Conservation (phyloP, 192 early-diverging fungal genomes). For the Coemansia biformis region DNA sequence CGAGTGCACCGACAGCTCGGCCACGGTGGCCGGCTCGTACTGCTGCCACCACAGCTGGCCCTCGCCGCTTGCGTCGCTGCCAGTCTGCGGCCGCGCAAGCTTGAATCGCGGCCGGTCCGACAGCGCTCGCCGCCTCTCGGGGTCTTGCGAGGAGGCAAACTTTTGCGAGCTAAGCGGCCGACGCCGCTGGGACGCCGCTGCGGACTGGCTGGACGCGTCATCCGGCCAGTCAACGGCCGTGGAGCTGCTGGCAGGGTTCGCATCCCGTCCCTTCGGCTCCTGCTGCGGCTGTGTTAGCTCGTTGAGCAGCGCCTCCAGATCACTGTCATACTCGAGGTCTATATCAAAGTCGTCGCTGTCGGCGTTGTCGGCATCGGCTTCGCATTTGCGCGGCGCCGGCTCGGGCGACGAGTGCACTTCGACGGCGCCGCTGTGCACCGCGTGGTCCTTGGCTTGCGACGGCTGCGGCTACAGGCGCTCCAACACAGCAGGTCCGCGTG, state of each 20-base stretch:
- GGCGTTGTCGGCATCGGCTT: no score
- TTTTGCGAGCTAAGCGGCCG: not conserved
- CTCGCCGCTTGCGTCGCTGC: not conserved
- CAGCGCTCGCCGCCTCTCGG: slow-evolving; percentile 19
- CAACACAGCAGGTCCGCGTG: no score
- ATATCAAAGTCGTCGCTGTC: slow-evolving; percentile 8
- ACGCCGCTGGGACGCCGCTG: not conserved
- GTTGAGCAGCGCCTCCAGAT: slow-evolving; percentile 35
- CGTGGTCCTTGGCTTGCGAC: no score
- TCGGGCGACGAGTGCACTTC: slow-evolving; percentile 14
- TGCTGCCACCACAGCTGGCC: slow-evolving; percentile 44
- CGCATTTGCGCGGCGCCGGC: no score
- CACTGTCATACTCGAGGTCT: slow-evolving; percentile 38
- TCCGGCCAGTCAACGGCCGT: no score
- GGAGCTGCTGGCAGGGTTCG: no score
- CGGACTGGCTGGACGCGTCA: slow-evolving; percentile 5
- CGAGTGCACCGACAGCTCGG: slow-evolving; percentile 52
- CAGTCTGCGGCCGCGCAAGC: slow-evolving; percentile 3
- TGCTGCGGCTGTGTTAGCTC: slow-evolving; percentile 9
- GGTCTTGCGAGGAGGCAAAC: not conserved
- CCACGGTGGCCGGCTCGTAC: slow-evolving; percentile 23
- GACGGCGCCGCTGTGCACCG: not conserved
- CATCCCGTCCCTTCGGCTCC: no score
- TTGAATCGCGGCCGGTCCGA: slow-evolving; percentile 30
- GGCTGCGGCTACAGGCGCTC: no score